Base-by-base conservation (phyloP, 352 stramenopile genomes). In the Phytophthora kernoviae region DNA sequence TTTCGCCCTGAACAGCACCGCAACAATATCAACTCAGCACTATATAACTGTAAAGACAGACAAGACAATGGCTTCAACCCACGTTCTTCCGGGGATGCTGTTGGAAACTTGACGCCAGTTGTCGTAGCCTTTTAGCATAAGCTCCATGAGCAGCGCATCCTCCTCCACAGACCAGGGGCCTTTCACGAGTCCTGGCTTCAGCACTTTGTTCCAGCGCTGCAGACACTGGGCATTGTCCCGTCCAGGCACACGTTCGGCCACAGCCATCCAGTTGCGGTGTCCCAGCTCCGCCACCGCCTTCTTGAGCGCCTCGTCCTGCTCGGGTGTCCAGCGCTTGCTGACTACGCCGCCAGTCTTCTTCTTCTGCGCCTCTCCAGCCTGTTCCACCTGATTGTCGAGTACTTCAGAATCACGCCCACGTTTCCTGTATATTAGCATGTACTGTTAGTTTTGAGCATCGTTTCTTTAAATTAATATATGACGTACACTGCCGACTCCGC, bases 181-280 rank as follows among this genome's bases (percentile, higher is more conserved):
- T 58, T 98, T 98, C 39, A 95, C 84, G 0, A 98, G 76, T 24
- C 92, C 94, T 1, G 93, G 93, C 61, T 96, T 94, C 18, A 98
- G 73, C 36, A 98, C 85, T 58, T 96, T 94, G 52, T 91, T 90
- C 85, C 85, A 94, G 33, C 84, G 83, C 63, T 94, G 85, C 8
- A 93, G 72, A 58, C 85, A 94, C 65, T 94, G 85, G n/a, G 84
- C 81, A 40, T 93, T 88, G 50, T 91, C 75, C 7, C 85, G 78
- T 9, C 75, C 75, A 3, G 73, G 70, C 9, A 94, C 84, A 11
- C 75, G 72, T 46, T 84, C 72, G 2, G 85, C 84, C 14, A 93
- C 82, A 9, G 77, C 77, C 79, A 94, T 96, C 90, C 90, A 97
- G 69, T 96, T 96, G n/a, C 81, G 73, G 42, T 91, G 78, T 5